phyloP scores from a whole-genome alignment of 2,329 filamentous ascomycete species.

The Exophiala bonariae region DNA sequence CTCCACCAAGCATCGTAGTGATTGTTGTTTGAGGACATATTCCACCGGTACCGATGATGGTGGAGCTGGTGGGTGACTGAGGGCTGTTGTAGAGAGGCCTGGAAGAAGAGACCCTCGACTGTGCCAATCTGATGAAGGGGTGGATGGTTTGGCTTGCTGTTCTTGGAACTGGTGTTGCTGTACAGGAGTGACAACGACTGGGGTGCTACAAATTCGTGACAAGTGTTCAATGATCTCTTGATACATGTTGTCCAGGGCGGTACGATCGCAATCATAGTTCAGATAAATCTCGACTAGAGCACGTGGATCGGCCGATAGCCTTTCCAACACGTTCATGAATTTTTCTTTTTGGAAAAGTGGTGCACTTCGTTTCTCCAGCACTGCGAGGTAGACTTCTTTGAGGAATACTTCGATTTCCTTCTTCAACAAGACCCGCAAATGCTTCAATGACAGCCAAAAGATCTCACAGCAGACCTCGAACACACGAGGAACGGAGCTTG shows the following conservation, averaged over 20 bases:
- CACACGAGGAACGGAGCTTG: conserved; percentile 85
- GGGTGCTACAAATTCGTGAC: conserved; percentile 78
- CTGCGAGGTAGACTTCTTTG: conserved; percentile 93
- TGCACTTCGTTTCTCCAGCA: conserved; percentile 83
- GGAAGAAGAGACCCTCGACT: conserved; percentile 81
- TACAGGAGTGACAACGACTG: conserved; percentile 70
- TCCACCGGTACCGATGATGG: conserved; percentile 70
- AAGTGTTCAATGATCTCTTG: conserved; percentile 91
- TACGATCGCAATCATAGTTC: conserved; percentile 96
- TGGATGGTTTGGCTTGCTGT: conserved; percentile 61
- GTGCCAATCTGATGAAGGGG: conserved; percentile 75
- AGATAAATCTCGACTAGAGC: conserved; percentile 93
- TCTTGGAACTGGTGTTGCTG: conserved; percentile 90
- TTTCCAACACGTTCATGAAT: conserved; percentile 81
- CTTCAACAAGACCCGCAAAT: conserved; percentile 92
- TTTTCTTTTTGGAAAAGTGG: conserved; percentile 89
- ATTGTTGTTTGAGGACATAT: conserved; percentile 86
- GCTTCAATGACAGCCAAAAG: conserved; percentile 95
- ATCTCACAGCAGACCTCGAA: conserved; percentile 97
- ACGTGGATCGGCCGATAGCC: conserved; percentile 80
- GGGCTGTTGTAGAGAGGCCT: conserved; percentile 76
- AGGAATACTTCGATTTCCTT: conserved; percentile 98
- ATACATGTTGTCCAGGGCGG: conserved; percentile 92
- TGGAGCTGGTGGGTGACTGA: conserved; percentile 53
- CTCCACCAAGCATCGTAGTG: conserved; percentile 84